A percentile compares a stretch with the other conserved stretches of the same genome.
These are phyloP conservation scores for Begonia peltatifolia DNA, from an alignment of 306 rosid genomes.

Conservation along the genomic window DNA sequence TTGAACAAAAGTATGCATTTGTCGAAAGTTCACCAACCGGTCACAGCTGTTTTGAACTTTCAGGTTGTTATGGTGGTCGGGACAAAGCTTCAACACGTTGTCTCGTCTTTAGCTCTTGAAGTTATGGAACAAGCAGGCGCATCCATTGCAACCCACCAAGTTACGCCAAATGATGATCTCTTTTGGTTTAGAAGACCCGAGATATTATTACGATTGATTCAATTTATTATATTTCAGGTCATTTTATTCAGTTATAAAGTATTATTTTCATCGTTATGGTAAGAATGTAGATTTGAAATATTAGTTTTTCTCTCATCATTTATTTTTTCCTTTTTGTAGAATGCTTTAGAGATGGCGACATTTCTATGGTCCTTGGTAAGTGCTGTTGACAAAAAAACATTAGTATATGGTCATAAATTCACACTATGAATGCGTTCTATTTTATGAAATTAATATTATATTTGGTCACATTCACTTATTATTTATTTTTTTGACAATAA, in stretches of 20 bases:
- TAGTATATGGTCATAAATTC: too few species aligned
- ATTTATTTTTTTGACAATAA: too few species aligned
- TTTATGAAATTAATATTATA: too few species aligned
- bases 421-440: too few species aligned
- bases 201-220: conserved; percentile 63
- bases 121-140: conserved; percentile 50
- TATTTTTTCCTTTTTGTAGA: conserved; percentile 30
- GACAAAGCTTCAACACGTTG: conserved; percentile 94
- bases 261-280: too few species aligned
- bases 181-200: conserved; percentile 90
- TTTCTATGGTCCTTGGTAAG: conserved; percentile 91
- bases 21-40: background rate
- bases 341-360: conserved; percentile 94
- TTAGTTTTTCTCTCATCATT: too few species aligned
- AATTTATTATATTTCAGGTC: conserved; percentile 94
- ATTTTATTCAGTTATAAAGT: background rate
- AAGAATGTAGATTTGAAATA: too few species aligned
- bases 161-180: conserved; percentile 75
- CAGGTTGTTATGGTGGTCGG: conserved; percentile 95
- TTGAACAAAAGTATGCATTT: background rate
- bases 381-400: too few species aligned
- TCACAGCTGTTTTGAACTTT: conserved; percentile 18
- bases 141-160: conserved; percentile 33
- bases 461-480: too few species aligned
- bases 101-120: conserved; percentile 84